Evolutionary conservation across 305 asterid genomes (phyloP), one percentile per base, ranked within the genome.

Genomic region (Solanum chacoense): DNA sequence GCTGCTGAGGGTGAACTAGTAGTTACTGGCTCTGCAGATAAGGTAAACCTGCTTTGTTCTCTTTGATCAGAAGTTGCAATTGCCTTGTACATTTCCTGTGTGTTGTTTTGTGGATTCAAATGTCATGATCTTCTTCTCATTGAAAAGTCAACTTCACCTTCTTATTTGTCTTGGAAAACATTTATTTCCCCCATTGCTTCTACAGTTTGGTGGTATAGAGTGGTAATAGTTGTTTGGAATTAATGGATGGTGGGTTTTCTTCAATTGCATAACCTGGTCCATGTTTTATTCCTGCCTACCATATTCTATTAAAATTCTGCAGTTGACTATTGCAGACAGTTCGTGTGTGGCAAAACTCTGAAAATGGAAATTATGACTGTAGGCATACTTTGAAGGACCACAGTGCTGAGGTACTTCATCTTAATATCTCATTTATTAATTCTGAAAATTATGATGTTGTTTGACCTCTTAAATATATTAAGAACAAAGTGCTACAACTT

Each of bases 21-120:
- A 13, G 94, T 97, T 91, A 95, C 98, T 89, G 96, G 95, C 75
- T 96, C 99, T 73, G 95, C 99, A 76, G 99, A 97, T 93, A 95
- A 96, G 98, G 99, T 96, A 88, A 87, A 86, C 35, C 84, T 77
- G 34, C 11, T 77, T 77, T 29, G 28, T 24, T 77, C 59, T 77
- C 59, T 77, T 77, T 77, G 84, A n/a, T 37, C 84, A n/a, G 59
- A 77, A 77, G 84, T 77, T 36, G 84, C 22, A n/a, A 12, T 78
- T 22, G 31, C 22, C 85, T 37, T 78, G 85, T 78, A 37, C 63
- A 40, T 77, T n/a, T 78, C 63, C n/a, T 37, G 65, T 78, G 63
- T 37, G 85, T 37, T 78, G 63, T 37, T 38, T 78, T 76, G 29
- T 78, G 34, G 85, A 37, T 86, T 18, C 81, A 77, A 87, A 75